Percentiles rank a stretch among this genome's conserved stretches.
phyloP scores from a whole-genome alignment of 192 early-diverging fungal species.

The Geosiphon pyriformis region DNA sequence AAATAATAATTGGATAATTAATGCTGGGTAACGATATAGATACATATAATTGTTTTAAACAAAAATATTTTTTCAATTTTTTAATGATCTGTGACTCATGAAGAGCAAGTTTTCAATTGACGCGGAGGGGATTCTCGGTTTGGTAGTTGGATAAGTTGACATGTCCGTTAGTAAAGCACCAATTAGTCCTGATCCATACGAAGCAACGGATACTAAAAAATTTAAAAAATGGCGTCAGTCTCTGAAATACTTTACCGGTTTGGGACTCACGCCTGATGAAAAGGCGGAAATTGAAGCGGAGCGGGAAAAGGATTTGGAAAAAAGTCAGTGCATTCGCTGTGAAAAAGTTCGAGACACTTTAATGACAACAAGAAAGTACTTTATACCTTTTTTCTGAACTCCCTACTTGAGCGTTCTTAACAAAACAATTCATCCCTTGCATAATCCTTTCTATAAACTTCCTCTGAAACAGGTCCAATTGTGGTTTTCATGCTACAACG shows the following conservation, averaged over 20 bases:
- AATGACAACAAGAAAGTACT: slow-evolving; percentile 53
- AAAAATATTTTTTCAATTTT: no score
- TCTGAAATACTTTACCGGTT: slow-evolving; percentile 52
- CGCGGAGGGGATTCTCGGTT: no score
- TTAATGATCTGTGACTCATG: no score
- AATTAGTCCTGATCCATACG: no score
- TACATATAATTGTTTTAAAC: no score
- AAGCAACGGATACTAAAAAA: slow-evolving; percentile 46
- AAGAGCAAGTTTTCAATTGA: no score
- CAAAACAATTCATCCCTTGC: neutral
- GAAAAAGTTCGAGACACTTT: slow-evolving; percentile 75
- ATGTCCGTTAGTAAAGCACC: no score
- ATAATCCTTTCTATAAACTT: neutral
- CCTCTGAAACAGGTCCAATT: no score
- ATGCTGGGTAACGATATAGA: no score
- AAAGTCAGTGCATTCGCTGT: slow-evolving; percentile 57
- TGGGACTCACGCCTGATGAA: slow-evolving; percentile 52
- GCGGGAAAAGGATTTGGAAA: slow-evolving; percentile 41
- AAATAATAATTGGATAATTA: no score
- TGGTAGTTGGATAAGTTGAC: no score
- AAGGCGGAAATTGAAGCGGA: slow-evolving; percentile 28
- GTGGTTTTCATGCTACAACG: slow-evolving; percentile 83
- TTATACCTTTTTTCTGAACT: neutral
- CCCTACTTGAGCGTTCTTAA: no score
- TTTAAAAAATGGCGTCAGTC: slow-evolving; percentile 62